Evolutionary conservation across 768 basidiomycete genomes (phyloP), one percentile per base, ranked within the genome.

Genomic region (Boletus vermiculosoides): DNA sequence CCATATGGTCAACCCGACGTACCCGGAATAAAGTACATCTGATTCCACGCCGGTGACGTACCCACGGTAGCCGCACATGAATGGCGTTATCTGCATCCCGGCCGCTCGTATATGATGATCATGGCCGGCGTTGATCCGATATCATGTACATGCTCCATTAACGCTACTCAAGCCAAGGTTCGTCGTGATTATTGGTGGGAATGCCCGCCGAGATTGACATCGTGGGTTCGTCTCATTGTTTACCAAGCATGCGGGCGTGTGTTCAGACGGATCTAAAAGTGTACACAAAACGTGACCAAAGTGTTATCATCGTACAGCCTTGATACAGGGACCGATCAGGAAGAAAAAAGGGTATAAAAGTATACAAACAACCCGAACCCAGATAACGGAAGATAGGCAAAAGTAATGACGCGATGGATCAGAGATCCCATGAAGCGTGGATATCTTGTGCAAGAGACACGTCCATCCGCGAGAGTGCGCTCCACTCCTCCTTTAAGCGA

Each of bases 351-450:
- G 52, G 47, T 54, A 54, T 50, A 49, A 4, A n/a, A 18, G 37
- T 15, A 18, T 20, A n/a, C 18, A 23, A 5, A 6, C 34, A 6
- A 20, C 12, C 18, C 25, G 3, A 28, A 18, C 22, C 51, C 22
- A 52, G 52, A 50, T 23, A 49, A 49, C 51, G 15, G 5, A 41
- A 30, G 42, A 58, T 15, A 33, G 39, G 31, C 5, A 3, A 15
- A 37, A 50, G 45, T 20, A 31, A 45, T 34, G 22, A 42, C 12
- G 20, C 33, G 36, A 47, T 33, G 6, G 28, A 48, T 61, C 58
- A 73, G 5, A 71, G 36, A 37, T 57, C 60, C 70, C 70, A 71
- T 5, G 59, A 51, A 12, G 67, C 64, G 2, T 33, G 45, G 2
- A 69, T 50, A 45, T 58, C 67, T 0, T 52, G 55, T 0, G 54